Conservation (phyloP, 306 rosid species). For the Vigna trinervia region DNA sequence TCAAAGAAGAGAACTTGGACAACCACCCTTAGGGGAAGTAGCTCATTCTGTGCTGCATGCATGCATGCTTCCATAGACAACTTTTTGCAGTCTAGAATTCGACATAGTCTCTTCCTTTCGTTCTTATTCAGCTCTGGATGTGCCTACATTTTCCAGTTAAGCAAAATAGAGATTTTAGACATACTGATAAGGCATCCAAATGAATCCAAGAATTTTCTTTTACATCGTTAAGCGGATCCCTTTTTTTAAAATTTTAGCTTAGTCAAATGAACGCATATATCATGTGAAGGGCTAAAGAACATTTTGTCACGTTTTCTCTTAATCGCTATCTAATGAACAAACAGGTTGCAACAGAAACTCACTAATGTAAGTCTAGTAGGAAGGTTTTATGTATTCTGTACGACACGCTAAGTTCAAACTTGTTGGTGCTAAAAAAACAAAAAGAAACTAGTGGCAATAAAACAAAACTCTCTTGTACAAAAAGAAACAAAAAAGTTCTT, state of each 20-base stretch:
- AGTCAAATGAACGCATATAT: not conserved
- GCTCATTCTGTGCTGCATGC: constrained; percentile 93
- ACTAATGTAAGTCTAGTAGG: not conserved
- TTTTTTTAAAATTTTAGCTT: not conserved
- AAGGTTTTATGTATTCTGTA: not conserved
- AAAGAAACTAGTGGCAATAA: not conserved
- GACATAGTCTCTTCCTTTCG: constrained; percentile 84
- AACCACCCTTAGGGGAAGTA: constrained; percentile 82
- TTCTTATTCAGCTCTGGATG: constrained; percentile 81
- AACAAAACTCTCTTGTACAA: not conserved
- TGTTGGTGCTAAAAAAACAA: not conserved
- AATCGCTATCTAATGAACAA: not conserved
- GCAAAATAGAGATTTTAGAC: constrained; percentile 20
- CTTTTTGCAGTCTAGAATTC: constrained; percentile 80
- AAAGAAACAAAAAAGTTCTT: not conserved
- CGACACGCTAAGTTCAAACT: not conserved
- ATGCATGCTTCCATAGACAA: constrained; percentile 87
- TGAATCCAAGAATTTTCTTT: not conserved
- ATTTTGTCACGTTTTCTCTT: not conserved
- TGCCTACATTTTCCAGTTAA: constrained; percentile 57
- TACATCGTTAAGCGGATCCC: not conserved
- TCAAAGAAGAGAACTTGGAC: constrained; percentile 94
- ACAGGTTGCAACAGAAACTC: not conserved
- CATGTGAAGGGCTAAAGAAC: constrained; percentile 21
- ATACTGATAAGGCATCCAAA: not conserved